phyloP scores from a whole-genome alignment of 306 rosid species.

The Sicyos baderoa region DNA sequence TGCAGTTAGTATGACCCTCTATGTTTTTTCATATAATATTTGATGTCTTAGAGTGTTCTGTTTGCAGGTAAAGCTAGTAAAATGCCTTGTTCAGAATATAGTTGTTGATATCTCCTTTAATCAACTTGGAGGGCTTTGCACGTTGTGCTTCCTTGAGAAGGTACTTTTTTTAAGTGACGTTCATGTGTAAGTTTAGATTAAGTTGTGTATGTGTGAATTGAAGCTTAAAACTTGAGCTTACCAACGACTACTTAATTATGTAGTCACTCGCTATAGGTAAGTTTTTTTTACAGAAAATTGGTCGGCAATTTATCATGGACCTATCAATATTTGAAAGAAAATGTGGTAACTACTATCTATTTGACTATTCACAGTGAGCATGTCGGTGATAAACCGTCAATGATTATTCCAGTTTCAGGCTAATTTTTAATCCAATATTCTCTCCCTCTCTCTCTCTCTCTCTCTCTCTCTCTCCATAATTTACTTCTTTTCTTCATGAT shows the following conservation, averaged over 20 bases:
- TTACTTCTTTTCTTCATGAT: no score
- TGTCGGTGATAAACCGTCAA: no score
- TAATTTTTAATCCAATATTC: no score
- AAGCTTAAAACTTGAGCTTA: background rate
- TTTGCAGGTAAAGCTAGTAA: constrained; percentile 87
- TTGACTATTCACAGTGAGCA: no score
- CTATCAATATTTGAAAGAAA: no score
- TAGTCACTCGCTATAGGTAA: no score
- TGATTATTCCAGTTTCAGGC: no score
- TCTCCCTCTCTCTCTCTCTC: no score
- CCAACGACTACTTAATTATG: background rate
- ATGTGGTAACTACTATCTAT: no score
- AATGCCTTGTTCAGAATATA: constrained; percentile 72
- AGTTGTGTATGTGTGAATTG: background rate
- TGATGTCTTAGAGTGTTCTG: constrained; percentile 10
- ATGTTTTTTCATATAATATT: background rate
- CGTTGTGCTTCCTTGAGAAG: constrained; percentile 83
- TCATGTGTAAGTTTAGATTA: background rate
- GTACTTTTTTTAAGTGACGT: constrained; percentile 30
- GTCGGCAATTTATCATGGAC: no score
- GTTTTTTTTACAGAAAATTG: no score
- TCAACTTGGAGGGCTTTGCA: constrained; percentile 88
- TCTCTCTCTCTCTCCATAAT: no score
- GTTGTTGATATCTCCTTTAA: constrained; percentile 88
- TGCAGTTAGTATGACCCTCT: background rate